Conservation (phyloP, 2,329 filamentous ascomycete genomes). For the Cryphonectria carpinicola region DNA sequence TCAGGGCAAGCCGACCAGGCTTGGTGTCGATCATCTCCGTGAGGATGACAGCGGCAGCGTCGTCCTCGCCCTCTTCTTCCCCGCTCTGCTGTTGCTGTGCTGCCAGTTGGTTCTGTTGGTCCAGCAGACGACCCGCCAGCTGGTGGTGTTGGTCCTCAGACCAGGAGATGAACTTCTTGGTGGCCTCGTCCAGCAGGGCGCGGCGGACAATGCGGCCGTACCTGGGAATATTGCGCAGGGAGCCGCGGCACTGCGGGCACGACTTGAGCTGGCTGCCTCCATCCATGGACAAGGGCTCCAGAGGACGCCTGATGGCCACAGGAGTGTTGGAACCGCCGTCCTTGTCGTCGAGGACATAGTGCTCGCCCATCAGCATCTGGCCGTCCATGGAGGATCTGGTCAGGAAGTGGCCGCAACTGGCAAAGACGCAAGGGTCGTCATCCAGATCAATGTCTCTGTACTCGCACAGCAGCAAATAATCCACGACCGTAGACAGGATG, state of each 20-base stretch:
- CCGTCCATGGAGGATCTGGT: conserved; percentile 65
- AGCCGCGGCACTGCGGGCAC: conserved; percentile 64
- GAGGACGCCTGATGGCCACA: conserved; percentile 38
- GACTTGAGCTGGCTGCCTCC: conserved; percentile 44
- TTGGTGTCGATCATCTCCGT: neutral
- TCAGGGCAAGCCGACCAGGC: neutral
- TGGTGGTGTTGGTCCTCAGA: conserved; percentile 43
- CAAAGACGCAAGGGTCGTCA: conserved; percentile 64
- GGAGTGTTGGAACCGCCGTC: conserved; percentile 36
- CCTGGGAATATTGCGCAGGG: conserved; percentile 59
- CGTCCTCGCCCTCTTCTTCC: neutral
- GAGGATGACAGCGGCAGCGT: neutral
- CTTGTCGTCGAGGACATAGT: conserved; percentile 49
- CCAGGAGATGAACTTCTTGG: conserved; percentile 66
- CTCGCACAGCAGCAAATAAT: conserved; percentile 56
- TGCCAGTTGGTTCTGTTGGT: neutral
- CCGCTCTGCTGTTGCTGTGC: too few species aligned
- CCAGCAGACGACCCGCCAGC: conserved; percentile 42
- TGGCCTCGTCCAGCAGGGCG: conserved; percentile 63
- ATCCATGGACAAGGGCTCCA: conserved; percentile 53
- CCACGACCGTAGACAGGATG: conserved; percentile 54
- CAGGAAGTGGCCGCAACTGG: conserved; percentile 66
- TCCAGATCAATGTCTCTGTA: conserved; percentile 64
- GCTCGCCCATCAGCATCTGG: conserved; percentile 55
- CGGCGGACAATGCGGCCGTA: conserved; percentile 66